Percentiles rank a stretch among this genome's conserved stretches.
Conservation (phyloP, 2,329 filamentous ascomycete species). For the Claviceps africana region DNA sequence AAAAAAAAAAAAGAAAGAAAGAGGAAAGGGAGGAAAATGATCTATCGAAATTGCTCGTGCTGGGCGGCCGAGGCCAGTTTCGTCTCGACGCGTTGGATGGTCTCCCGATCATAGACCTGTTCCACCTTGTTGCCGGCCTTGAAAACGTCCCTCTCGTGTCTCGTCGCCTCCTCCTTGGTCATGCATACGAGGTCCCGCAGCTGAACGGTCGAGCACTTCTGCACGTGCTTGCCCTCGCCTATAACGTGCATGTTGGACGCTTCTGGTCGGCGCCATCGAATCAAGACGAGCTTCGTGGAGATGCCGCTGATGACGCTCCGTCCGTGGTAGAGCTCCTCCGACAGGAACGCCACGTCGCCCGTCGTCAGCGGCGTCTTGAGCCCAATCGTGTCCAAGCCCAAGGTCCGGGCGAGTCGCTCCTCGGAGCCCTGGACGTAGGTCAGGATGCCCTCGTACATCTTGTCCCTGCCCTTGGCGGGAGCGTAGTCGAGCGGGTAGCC, state of each 20-base stretch:
- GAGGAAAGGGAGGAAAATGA: background rate
- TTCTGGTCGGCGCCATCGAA: conserved; percentile 61
- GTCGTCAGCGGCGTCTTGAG: conserved; percentile 65
- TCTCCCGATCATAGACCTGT: conserved; percentile 58
- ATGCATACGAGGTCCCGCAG: conserved; percentile 70
- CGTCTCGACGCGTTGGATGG: conserved; percentile 52
- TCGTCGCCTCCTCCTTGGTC: conserved; percentile 77
- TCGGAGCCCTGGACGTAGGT: conserved; percentile 63
- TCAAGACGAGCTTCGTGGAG: conserved; percentile 62
- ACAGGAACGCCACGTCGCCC: conserved; percentile 72
- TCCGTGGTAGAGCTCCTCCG: conserved; percentile 79
- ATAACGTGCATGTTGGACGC: conserved; percentile 43
- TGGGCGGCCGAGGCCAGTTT: conserved; percentile 53
- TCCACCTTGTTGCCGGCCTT: conserved; percentile 51
- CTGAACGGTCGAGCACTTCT: conserved; percentile 59
- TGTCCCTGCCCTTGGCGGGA: conserved; percentile 68
- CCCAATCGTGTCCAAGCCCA: conserved; percentile 36
- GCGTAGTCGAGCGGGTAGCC: conserved; percentile 81
- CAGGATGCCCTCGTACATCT: conserved; percentile 80
- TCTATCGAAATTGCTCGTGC: conserved; percentile 37
- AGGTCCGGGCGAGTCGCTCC: conserved; percentile 51
- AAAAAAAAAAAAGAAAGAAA: background rate
- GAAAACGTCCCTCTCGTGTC: conserved; percentile 70
- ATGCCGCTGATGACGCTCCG: conserved; percentile 74
- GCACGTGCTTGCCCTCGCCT: conserved; percentile 53